phyloP scores from a whole-genome alignment of 2,329 filamentous ascomycete species.

The Penicillium psychrosexuale region DNA sequence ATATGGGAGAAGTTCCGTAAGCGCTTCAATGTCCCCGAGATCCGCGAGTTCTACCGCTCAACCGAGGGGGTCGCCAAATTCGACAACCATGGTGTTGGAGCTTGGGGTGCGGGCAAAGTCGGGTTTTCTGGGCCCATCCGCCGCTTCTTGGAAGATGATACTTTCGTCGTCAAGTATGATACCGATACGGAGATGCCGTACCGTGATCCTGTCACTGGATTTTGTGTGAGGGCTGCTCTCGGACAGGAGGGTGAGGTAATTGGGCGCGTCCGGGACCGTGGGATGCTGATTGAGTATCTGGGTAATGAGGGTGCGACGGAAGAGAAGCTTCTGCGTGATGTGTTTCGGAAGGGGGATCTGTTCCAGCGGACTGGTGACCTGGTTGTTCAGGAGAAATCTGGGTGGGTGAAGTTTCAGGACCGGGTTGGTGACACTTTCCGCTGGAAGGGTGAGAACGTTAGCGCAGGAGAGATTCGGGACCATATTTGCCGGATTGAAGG shows the following conservation, averaged over 20 bases:
- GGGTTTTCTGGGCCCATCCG: constrained; percentile 45
- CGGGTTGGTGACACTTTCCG: constrained; percentile 41
- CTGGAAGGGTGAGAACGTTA: constrained; percentile 48
- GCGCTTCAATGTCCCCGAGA: constrained; percentile 45
- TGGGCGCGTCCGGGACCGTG: constrained; percentile 42
- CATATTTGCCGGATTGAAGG: constrained; percentile 42
- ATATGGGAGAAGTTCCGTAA: constrained; percentile 49
- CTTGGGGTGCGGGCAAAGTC: constrained; percentile 45
- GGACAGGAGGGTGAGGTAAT: constrained; percentile 48
- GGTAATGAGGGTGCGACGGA: constrained; percentile 44
- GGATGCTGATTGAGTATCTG: constrained; percentile 43
- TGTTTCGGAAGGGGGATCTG: constrained; percentile 47
- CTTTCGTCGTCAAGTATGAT: constrained; percentile 45
- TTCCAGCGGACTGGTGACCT: constrained; percentile 48
- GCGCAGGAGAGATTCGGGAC: constrained; percentile 46
- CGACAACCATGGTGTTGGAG: constrained; percentile 43
- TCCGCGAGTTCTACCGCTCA: constrained; percentile 49
- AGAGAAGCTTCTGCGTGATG: constrained; percentile 44
- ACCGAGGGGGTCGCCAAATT: constrained; percentile 49
- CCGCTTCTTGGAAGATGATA: constrained; percentile 42
- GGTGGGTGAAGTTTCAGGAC: constrained; percentile 49
- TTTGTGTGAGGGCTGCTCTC: constrained; percentile 38
- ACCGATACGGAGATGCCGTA: constrained; percentile 41
- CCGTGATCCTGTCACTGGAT: constrained; percentile 45
- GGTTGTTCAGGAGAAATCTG: constrained; percentile 40